Evolutionary conservation across 345 rosid genomes (phyloP).

Genomic region (Dipteronia sinensis): DNA sequence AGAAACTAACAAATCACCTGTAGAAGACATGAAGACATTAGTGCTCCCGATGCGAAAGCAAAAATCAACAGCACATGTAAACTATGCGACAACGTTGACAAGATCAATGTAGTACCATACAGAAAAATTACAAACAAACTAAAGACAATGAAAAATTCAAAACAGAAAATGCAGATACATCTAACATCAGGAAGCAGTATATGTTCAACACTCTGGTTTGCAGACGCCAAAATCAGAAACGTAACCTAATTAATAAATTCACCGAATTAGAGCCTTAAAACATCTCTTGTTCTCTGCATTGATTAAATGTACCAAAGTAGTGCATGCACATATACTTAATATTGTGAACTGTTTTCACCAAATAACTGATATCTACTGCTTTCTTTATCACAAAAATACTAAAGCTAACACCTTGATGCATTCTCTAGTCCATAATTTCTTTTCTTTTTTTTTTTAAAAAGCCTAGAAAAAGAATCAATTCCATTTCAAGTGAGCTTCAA

Average conservation of each 20-base stretch:
- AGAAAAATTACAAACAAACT: background rate
- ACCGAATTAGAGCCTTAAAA: background rate
- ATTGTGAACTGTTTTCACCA: no score
- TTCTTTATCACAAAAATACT: no score
- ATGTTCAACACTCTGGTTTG: background rate
- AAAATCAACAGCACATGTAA: background rate
- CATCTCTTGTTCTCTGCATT: background rate
- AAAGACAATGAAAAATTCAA: background rate
- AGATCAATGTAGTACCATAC: background rate
- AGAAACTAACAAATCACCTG: conserved; percentile 23
- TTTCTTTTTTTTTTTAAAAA: no score
- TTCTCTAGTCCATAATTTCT: no score
- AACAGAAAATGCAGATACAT: background rate
- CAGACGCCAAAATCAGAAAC: background rate
- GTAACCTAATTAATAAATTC: background rate
- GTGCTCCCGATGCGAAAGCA: background rate
- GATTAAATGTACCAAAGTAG: background rate
- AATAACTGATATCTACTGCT: no score
- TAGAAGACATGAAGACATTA: background rate
- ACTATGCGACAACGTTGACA: background rate
- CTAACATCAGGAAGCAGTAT: background rate
- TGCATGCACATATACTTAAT: background rate
- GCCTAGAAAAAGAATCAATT: no score
- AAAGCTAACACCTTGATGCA: no score
- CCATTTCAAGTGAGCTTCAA: no score